phyloP scores from a whole-genome alignment of 176 grass and related monocot species.

The Rhipidocladum racemiflorum region DNA sequence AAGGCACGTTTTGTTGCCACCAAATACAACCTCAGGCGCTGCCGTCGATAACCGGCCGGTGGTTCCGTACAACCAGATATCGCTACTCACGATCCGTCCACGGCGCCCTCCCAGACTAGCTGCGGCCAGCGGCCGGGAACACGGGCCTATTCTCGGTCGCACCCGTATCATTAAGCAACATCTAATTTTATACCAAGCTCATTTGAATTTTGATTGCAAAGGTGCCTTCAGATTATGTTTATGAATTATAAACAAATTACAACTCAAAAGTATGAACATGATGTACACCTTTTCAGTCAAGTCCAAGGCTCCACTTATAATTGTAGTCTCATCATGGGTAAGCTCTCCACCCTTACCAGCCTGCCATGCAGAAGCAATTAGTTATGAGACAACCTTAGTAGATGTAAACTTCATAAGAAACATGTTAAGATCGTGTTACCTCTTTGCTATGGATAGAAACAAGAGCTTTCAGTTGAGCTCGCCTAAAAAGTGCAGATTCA shows the following conservation, averaged over 20 bases:
- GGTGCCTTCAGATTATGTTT: slow-evolving; percentile 18
- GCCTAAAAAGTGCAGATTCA: slow-evolving; percentile 98
- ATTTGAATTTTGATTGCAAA: slow-evolving; percentile 5
- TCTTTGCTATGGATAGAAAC: slow-evolving; percentile 99
- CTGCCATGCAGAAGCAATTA: slow-evolving; percentile 47
- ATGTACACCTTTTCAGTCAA: slow-evolving; percentile 90
- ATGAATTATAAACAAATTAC: slow-evolving; percentile 11
- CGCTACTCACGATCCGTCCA: too few species aligned
- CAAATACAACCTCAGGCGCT: too few species aligned
- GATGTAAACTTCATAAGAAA: slow-evolving; percentile 8
- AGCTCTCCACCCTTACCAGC: slow-evolving; percentile 99
- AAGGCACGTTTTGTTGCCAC: too few species aligned
- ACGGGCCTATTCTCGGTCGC: too few species aligned
- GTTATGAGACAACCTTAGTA: slow-evolving; percentile 1
- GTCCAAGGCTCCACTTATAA: slow-evolving; percentile 98
- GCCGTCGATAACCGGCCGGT: too few species aligned
- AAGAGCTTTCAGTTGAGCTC: slow-evolving; percentile 94
- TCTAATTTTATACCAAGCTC: slow-evolving; percentile 25
- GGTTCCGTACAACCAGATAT: too few species aligned
- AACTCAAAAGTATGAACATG: not conserved
- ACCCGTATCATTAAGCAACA: too few species aligned
- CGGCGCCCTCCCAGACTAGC: too few species aligned
- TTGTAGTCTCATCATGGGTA: slow-evolving; percentile 99
- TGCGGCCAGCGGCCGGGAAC: too few species aligned
- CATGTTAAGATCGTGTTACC: slow-evolving; percentile 46